Conservation (phyloP, 768 basidiomycete genomes). For the Lactifluus hygrophoroides region DNA sequence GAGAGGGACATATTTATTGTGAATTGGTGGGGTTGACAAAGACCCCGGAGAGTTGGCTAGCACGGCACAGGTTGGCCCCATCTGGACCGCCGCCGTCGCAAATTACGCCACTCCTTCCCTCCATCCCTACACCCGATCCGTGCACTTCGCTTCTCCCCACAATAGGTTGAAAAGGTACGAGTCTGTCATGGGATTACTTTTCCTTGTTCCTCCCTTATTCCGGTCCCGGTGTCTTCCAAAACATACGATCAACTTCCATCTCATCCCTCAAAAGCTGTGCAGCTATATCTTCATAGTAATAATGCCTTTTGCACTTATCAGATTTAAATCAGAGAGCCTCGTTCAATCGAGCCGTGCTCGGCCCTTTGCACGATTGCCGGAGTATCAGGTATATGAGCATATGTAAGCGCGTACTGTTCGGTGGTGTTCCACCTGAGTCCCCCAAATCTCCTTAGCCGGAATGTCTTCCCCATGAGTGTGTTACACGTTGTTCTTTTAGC, state of each 20-base stretch:
- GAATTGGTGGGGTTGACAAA: slow-evolving; percentile 9
- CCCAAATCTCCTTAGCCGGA: not conserved
- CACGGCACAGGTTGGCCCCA: not conserved
- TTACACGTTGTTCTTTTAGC: not conserved
- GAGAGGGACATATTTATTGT: slow-evolving; percentile 15
- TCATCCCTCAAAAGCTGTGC: not conserved
- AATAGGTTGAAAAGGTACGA: not conserved
- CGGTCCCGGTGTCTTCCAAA: not conserved
- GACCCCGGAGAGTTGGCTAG: slow-evolving; percentile 11
- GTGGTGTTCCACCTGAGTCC: not conserved
- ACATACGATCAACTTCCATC: not conserved
- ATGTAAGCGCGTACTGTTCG: slow-evolving; percentile 10
- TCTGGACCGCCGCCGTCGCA: slow-evolving; percentile 4
- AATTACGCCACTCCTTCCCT: not conserved
- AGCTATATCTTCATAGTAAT: not conserved
- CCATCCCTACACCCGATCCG: not conserved
- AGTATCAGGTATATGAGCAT: not conserved
- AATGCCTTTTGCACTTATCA: not conserved
- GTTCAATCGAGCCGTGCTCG: not conserved
- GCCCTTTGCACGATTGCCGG: slow-evolving; percentile 2
- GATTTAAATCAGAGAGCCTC: not conserved
- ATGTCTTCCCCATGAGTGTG: not conserved
- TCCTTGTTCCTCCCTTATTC: not conserved
- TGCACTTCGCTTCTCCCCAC: not conserved
- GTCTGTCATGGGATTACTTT: not conserved